Percentiles rank a stretch among this genome's conserved stretches.
phyloP scores from a whole-genome alignment of 2,329 filamentous ascomycete genomes.

The Diaporthe aspalathi region DNA sequence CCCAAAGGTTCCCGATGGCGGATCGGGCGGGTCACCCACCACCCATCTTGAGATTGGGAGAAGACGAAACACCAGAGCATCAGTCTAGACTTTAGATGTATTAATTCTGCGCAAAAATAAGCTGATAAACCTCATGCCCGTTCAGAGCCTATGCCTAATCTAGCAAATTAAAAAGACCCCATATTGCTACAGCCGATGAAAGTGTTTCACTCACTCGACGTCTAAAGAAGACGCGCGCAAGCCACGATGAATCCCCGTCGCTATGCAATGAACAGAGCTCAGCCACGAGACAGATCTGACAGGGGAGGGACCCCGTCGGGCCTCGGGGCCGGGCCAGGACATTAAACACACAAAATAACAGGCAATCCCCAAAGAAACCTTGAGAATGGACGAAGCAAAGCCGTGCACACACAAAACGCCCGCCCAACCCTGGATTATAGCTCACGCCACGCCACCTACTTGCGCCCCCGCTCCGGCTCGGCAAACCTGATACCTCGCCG shows the following conservation, averaged over 20 bases:
- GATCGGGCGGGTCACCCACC: no score
- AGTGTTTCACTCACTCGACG: background rate
- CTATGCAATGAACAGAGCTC: conserved; percentile 33
- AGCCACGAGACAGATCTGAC: background rate
- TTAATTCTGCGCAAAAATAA: conserved; percentile 13
- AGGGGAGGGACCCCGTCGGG: background rate
- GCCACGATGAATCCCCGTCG: conserved; percentile 17
- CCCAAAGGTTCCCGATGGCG: no score
- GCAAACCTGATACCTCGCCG: conserved; percentile 72
- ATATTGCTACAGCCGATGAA: conserved; percentile 10
- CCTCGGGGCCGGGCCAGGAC: background rate
- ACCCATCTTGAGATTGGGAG: background rate
- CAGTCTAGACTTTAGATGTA: conserved; percentile 23
- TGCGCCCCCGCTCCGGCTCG: conserved; percentile 52
- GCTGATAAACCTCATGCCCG: background rate
- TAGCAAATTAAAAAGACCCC: background rate
- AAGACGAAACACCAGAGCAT: background rate
- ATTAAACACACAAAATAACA: conserved; percentile 27
- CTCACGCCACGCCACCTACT: conserved; percentile 21
- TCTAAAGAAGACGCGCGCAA: conserved; percentile 20
- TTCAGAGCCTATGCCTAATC: conserved; percentile 7
- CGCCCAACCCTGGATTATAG: background rate
- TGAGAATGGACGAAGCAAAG: background rate
- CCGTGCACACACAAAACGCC: background rate
- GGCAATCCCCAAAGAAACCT: background rate